Percentiles rank a stretch among this genome's conserved stretches.
These are phyloP conservation scores for Kwoniella newhampshirensis DNA, from an alignment of 768 basidiomycete genomes.

Conservation along the genomic window DNA sequence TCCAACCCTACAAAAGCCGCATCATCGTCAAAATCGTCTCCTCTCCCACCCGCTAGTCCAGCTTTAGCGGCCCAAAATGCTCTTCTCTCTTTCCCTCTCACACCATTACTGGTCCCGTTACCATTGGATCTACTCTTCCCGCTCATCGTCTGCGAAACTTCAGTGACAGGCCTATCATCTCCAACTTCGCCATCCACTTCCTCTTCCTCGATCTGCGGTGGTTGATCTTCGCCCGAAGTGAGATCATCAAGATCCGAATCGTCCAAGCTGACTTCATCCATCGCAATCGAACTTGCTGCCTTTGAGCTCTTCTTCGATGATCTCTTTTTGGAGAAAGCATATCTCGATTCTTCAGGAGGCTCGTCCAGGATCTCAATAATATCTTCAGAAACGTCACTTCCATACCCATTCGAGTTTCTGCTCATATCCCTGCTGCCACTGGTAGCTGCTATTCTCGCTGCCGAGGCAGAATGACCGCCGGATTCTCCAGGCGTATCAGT, in stretches of 20 bases:
- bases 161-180: not conserved
- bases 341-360: slow-evolving; percentile 33
- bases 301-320: slow-evolving; percentile 1
- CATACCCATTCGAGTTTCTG: slow-evolving; percentile 4
- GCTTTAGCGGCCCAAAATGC: slow-evolving; percentile 42
- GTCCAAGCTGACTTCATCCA: not conserved
- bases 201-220: not conserved
- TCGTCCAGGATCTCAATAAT: slow-evolving; percentile 13
- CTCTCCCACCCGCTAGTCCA: slow-evolving; percentile 5
- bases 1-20: slow-evolving; percentile 19
- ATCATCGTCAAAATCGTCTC: slow-evolving; percentile 18
- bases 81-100: slow-evolving; percentile 25
- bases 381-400: slow-evolving; percentile 14
- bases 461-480: not conserved
- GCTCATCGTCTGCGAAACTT: not conserved
- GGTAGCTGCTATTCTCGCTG: not conserved
- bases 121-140: not conserved
- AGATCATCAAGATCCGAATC: not conserved
- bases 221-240: not conserved
- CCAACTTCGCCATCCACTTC: not conserved
- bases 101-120: not conserved
- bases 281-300: not conserved
- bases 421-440: not conserved
- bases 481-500: too few relatives aligned
- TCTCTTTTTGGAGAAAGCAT: slow-evolving; percentile 13